Evolutionary conservation across 1,284 basidiomycete species (phyloP), one percentile per base, ranked within the genome.

Genomic region (Trichosporon coremiiforme): DNA sequence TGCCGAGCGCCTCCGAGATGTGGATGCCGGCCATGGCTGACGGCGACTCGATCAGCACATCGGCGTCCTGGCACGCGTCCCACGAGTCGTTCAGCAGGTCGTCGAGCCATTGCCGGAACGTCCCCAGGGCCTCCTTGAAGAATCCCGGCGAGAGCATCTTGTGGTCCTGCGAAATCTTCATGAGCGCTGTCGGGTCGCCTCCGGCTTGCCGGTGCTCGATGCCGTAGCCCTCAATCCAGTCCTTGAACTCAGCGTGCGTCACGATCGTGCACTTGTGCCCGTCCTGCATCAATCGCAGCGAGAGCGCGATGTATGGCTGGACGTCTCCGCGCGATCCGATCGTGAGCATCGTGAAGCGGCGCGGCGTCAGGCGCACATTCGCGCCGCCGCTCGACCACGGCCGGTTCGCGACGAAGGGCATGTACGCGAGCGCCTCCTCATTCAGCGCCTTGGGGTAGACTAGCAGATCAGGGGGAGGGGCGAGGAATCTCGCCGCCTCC

Each of bases 1-100:
- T 94, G 38, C 86, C 87, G n/a, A 99, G 86, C 0, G 93, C 94
- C 81, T 99, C 96, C 15, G 96, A 96, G 67, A 99, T 94, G 77
- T 99, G 96, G 71, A 93, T 92, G n/a, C 96, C 96, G n/a, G 91
- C 94, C 91, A 98, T 98, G 5, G 96, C 94, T 79, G 93, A 95
- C 0, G 96, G 96, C 77, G 92, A 94, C 84, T 99, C 96, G 67
- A 99, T 87, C 65, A 99, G 87, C 31, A 98, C 88, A 80, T 99
- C 95, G 0, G 94, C 94, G 22, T 89, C 90, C 84, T 96, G 93
- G 79, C 97, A 99, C 4, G 95, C 95, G 70, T 94, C 89, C 94
- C 94, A 98, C 0, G 94, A 92, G 0, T 94, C 94, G 79, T 90
- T 90, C 38, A 99, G 87, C 4, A 99, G 86, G 78, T 98, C 96